Percentiles rank a stretch among this genome's conserved stretches.
These are phyloP conservation scores for Zoysia matrella DNA, from an alignment of 202 grass and related monocot species.

Conservation along the genomic window DNA sequence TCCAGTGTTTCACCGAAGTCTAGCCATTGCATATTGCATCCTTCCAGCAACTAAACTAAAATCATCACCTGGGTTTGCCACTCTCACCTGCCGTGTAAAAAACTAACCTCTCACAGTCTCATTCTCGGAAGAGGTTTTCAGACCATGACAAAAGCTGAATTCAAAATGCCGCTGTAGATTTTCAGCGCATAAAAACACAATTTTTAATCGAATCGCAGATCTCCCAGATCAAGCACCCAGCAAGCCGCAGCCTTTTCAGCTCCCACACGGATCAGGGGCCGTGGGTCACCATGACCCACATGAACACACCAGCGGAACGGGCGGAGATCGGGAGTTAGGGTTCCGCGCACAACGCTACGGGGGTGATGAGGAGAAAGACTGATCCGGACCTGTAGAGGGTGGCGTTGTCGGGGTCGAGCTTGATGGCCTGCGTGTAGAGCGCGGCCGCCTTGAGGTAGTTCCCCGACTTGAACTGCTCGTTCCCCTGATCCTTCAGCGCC, in stretches of 20 bases:
- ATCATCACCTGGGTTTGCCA: not conserved
- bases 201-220: not conserved
- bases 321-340: not conserved
- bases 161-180: not conserved
- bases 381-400: conserved; percentile 78
- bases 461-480: conserved; percentile 90
- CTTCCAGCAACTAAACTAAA: not conserved
- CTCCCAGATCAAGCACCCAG: not conserved
- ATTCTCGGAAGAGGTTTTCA: not conserved
- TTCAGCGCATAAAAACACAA: not conserved
- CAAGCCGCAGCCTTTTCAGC: not conserved
- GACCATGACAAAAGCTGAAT: not conserved
- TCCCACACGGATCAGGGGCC: not conserved
- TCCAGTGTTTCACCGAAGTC: not conserved
- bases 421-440: conserved; percentile 96
- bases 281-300: too few species aligned
- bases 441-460: conserved; percentile 93
- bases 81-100: not conserved
- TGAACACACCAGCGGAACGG: not conserved
- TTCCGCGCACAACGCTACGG: not conserved
- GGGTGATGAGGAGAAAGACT: not conserved
- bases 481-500: conserved; percentile 88
- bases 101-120: conserved; percentile 1
- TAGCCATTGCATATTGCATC: not conserved
- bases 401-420: conserved; percentile 78